A percentile compares a stretch with the other conserved stretches of the same genome.
These are phyloP conservation scores for Colletotrichum tropicale DNA, from an alignment of 2,329 filamentous ascomycete species.

Conservation along the genomic window DNA sequence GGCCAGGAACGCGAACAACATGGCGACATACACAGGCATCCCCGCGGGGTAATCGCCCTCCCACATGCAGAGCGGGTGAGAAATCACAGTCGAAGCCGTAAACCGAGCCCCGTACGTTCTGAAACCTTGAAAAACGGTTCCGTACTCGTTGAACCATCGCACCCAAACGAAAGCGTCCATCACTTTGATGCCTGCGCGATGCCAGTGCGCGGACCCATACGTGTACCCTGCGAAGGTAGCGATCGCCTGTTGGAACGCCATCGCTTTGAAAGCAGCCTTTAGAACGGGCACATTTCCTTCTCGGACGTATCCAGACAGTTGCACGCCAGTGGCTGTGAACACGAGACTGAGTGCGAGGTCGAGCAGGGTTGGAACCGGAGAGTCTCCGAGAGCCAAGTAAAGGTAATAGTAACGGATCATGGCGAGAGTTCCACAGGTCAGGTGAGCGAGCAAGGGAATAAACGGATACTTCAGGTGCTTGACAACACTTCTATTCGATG, in stretches of 20 bases:
- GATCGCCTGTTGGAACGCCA: not conserved
- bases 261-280: not conserved
- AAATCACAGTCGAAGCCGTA: not conserved
- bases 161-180: conserved; percentile 1
- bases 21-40: not conserved
- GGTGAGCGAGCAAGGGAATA: not conserved
- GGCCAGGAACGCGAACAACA: not conserved
- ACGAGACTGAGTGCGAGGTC: not conserved
- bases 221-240: not conserved
- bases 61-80: conserved; percentile 4
- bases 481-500: not conserved
- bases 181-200: conserved; percentile 1
- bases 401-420: not conserved
- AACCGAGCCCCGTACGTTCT: not conserved
- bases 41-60: conserved; percentile 17
- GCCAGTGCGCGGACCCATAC: conserved; percentile 3
- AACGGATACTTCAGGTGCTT: not conserved
- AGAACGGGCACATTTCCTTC: not conserved
- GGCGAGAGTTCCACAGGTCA: not conserved
- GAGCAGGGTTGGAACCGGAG: not conserved
- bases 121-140: not conserved
- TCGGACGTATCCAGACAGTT: not conserved
- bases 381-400: not conserved
- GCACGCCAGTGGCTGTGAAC: not conserved
- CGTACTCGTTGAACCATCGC: not conserved